Conservation (phyloP, 257 asterid genomes). For the Solanum commersonii region DNA sequence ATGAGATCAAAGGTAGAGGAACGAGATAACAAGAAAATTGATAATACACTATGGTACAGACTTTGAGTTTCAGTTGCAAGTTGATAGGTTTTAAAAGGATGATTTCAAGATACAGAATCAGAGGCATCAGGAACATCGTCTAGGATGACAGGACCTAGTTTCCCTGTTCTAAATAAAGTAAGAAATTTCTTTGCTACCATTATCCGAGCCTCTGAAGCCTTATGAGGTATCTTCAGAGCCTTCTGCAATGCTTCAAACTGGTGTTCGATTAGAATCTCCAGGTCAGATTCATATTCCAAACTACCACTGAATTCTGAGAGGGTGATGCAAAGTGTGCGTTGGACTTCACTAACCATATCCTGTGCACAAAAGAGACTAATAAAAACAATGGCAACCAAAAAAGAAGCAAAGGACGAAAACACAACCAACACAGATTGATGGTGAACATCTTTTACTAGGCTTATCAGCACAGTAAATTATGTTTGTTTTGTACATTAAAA, state of each 20-base stretch:
- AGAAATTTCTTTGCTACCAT: constrained; percentile 73
- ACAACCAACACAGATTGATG: background rate
- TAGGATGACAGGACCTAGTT: constrained; percentile 80
- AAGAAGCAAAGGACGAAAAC: background rate
- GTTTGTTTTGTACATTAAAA: background rate
- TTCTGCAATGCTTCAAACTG: constrained; percentile 70
- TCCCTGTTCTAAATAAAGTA: constrained; percentile 69
- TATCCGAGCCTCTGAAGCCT: constrained; percentile 68
- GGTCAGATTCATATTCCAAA: constrained; percentile 62
- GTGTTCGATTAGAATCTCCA: constrained; percentile 56
- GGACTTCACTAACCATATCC: constrained; percentile 67
- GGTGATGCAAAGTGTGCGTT: constrained; percentile 46
- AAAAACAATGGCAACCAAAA: background rate
- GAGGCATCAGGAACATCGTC: constrained; percentile 58
- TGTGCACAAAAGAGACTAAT: constrained; percentile 1
- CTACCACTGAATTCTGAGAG: constrained; percentile 48
- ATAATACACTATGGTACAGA: background rate
- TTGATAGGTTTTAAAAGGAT: background rate
- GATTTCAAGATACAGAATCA: constrained; percentile 13
- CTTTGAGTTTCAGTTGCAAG: background rate
- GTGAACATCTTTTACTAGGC: background rate
- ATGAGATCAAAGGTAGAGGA: background rate
- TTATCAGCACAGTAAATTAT: background rate
- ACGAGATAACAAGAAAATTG: background rate
- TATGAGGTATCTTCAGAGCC: constrained; percentile 68